A percentile compares a stretch with the other conserved stretches of the same genome.
These are phyloP conservation scores for Crinitomyces ghanaensis DNA, from an alignment of 805 yeast genomes.

Conservation along the genomic window DNA sequence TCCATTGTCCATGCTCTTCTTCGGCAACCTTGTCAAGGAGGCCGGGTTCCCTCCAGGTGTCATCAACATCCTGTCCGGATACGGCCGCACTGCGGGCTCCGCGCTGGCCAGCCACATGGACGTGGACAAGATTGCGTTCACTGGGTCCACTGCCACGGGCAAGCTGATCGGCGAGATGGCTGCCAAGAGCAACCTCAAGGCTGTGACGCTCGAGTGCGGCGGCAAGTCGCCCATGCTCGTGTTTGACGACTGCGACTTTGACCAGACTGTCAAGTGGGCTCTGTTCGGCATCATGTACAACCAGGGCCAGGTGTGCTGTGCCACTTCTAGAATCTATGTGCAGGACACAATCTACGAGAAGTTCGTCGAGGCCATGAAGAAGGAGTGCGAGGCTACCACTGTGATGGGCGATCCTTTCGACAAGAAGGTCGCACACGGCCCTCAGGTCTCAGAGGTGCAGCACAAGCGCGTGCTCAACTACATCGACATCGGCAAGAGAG, in stretches of 20 bases:
- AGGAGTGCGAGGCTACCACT: slow-evolving; percentile 35
- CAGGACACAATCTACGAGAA: slow-evolving; percentile 78
- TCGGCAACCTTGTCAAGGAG: slow-evolving; percentile 55
- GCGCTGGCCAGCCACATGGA: slow-evolving; percentile 67
- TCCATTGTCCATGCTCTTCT: slow-evolving; percentile 75
- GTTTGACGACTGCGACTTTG: slow-evolving; percentile 74
- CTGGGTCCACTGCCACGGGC: slow-evolving; percentile 92
- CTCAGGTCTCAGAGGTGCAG: slow-evolving; percentile 78
- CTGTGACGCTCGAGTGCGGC: slow-evolving; percentile 88
- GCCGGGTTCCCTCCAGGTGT: slow-evolving; percentile 93
- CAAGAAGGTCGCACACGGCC: slow-evolving; percentile 73
- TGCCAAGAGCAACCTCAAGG: slow-evolving; percentile 72
- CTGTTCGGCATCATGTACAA: slow-evolving; percentile 80
- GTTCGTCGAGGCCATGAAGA: slow-evolving; percentile 48
- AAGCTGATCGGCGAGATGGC: slow-evolving; percentile 70
- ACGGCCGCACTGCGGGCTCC: slow-evolving; percentile 75
- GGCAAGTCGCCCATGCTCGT: slow-evolving; percentile 93
- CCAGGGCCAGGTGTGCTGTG: slow-evolving; percentile 94
- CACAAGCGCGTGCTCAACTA: slow-evolving; percentile 65
- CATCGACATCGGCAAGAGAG: slow-evolving; percentile 64
- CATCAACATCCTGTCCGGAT: slow-evolving; percentile 75
- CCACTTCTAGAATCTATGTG: slow-evolving; percentile 83
- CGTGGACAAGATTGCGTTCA: slow-evolving; percentile 85
- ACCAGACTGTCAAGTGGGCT: slow-evolving; percentile 63
- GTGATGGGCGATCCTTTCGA: slow-evolving; percentile 81